These are phyloP conservation scores for Elsinoe perseae DNA, from an alignment of 2,329 filamentous ascomycete species.

Conservation along the genomic window DNA sequence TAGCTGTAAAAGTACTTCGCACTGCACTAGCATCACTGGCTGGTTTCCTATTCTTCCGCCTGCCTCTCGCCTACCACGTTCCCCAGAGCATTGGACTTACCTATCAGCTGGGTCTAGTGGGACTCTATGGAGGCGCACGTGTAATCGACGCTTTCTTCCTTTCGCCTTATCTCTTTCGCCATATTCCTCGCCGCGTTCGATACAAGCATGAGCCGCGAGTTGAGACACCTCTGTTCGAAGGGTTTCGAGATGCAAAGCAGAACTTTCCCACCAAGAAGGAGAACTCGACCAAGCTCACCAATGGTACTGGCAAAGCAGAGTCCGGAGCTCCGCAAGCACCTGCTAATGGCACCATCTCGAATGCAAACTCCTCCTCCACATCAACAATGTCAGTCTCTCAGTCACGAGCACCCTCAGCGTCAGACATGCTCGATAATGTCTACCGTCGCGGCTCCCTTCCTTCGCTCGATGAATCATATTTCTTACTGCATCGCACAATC, in stretches of 20 bases:
- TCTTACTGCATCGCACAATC: slow-evolving; percentile 15
- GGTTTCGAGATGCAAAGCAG: background rate
- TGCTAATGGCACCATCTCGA: background rate
- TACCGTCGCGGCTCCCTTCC: slow-evolving; percentile 16
- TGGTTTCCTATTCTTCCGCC: slow-evolving; percentile 35
- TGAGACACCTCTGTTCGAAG: slow-evolving; percentile 25
- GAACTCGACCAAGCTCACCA: background rate
- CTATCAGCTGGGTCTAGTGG: slow-evolving; percentile 39
- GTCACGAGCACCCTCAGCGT: background rate
- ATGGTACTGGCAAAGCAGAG: background rate
- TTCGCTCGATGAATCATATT: slow-evolving; percentile 14
- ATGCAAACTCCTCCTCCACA: background rate
- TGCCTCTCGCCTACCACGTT: slow-evolving; percentile 37
- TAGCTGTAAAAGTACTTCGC: slow-evolving; percentile 28
- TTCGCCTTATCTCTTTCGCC: slow-evolving; percentile 34
- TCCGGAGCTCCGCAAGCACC: background rate
- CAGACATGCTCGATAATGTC: slow-evolving; percentile 6
- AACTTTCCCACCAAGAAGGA: background rate
- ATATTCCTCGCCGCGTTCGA: slow-evolving; percentile 37
- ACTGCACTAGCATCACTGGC: slow-evolving; percentile 33
- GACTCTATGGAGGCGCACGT: slow-evolving; percentile 36
- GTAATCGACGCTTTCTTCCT: slow-evolving; percentile 41
- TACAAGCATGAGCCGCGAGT: slow-evolving; percentile 32
- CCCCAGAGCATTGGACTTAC: slow-evolving; percentile 40
- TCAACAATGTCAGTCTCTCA: background rate